Evolutionary conservation across 352 stramenopile genomes (phyloP), one percentile per base, ranked within the genome.

Genomic region (Phytopythium sindhum): DNA sequence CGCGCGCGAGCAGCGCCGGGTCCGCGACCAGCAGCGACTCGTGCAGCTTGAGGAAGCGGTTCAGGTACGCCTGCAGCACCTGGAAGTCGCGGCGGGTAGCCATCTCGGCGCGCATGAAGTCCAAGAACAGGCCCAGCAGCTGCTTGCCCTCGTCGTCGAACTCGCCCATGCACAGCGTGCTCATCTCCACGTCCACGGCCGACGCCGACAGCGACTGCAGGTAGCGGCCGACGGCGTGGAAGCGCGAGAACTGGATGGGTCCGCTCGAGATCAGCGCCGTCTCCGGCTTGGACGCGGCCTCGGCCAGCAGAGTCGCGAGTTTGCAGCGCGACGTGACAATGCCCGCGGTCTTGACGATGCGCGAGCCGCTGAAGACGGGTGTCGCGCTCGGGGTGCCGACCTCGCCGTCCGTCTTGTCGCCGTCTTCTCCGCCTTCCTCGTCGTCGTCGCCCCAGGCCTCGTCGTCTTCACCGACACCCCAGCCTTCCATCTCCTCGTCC

Each of bases 31-130:
- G 58, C 19, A 93, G 67, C 65, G 92, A 72, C 50, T 93, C 81
- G 64, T 95, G 84, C 35, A 93, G 70, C 74, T 95, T 93, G 33
- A 95, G 68, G 69, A 95, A 93, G 4, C 84, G 86, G 72, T 95
- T 93, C 59, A 95, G 54, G 64, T 95, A 95, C 17, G 82, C 85
- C 61, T 95, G 86, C 11, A 93, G 69, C 51, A 93, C 81, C 54
- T 95, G 81, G 63, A 95, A 93, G 48, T 90, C 66, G 53, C 80
- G 75, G 31, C 76, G 80, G 19, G 72, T 87, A 24, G 70, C 70
- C 75, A 95, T 86, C 54, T 90, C 81, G 21, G 82, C 75, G 35
- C 80, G 73, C 29, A 95, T 35, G 41, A 89, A 91, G 31, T 69
- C 66, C 28, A 95, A 63, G 64, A 95, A 93, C 56, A 75, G 73